These are phyloP conservation scores for Capronia americana DNA, from an alignment of 2,329 filamentous ascomycete species.

Conservation along the genomic window DNA sequence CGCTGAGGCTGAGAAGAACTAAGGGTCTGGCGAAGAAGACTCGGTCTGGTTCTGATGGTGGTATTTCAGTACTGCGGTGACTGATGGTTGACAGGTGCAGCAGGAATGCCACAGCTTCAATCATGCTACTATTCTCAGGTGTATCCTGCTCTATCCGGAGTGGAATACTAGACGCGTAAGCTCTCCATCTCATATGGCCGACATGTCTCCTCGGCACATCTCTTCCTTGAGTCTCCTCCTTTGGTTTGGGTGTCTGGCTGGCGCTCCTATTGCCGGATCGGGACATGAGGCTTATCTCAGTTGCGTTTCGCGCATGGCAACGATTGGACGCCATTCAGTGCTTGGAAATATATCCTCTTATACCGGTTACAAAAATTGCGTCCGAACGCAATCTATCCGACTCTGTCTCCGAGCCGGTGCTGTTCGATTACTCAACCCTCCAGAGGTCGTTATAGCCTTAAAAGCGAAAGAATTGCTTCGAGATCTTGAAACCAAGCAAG, in stretches of 20 bases:
- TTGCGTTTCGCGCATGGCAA: neutral
- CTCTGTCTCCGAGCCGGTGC: neutral
- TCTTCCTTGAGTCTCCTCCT: neutral
- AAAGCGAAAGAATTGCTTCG: neutral
- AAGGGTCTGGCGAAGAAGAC: too few relatives aligned
- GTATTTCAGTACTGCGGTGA: neutral
- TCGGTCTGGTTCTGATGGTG: neutral
- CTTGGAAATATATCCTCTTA: neutral
- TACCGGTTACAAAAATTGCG: neutral
- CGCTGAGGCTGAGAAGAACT: neutral
- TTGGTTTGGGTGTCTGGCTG: neutral
- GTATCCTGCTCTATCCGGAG: neutral
- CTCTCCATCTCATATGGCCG: neutral
- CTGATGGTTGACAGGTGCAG: neutral
- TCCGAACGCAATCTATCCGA: neutral
- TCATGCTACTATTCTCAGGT: neutral
- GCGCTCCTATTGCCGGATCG: conserved; percentile 6
- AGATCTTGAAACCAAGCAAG: neutral
- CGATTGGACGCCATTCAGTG: neutral
- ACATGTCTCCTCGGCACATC: neutral
- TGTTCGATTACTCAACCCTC: neutral
- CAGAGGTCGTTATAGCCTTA: neutral
- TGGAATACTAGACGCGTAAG: neutral
- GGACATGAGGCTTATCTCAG: neutral
- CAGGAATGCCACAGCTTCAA: neutral